Evolutionary conservation across 108 stramenopile genomes (phyloP), one percentile per base, ranked within the genome.

Genomic region (Aurantiochytrium sp.): DNA sequence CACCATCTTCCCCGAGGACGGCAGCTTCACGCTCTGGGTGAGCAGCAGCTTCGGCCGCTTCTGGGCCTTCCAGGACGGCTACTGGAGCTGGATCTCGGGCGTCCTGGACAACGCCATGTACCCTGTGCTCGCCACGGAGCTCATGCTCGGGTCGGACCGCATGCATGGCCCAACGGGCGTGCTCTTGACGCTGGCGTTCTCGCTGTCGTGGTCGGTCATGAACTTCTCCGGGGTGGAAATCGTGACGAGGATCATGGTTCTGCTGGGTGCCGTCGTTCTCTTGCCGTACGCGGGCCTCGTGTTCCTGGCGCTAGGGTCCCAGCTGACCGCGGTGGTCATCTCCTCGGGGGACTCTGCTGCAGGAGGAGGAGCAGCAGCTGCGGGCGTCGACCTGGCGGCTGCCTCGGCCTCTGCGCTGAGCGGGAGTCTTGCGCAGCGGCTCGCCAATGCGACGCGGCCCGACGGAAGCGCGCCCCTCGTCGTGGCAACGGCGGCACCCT

Each of bases 41-140:
- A 24, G 52, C 48, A 54, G 8, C 36, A 30, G 48, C 52, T 52
- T 85, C 22, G 85, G 85, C 10, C 73, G 73, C 6, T 81, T 81
- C 45, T 81, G 73, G 73, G 73, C 73, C 30, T 81, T 81, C 24
- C 73, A 81, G 24, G 73, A 81, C 30, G 73, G 73, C 15, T 81
- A 81, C 45, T 81, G 73, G 73, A 81, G 73, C 30, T 81, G 73
- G 73, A 48, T 81, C 45, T 48, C 42, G 39, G 73, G 73, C 2
- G 73, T 81, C 27, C 36, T 81, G 6, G 73, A 81, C 45, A 81
- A 81, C 73, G 73, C 73, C n/a, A 81, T 81, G 73, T 81, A 81
- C 45, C 73, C 73, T 6, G 73, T 48, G 6, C 30, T 81, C 21
- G 73, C 73, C 39, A 48, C 73, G 10, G 73, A 81, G 73, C 45